A percentile compares a stretch with the other conserved stretches of the same genome.
phyloP scores from a whole-genome alignment of 768 basidiomycete species.

The Xanthoconium stramineum region DNA sequence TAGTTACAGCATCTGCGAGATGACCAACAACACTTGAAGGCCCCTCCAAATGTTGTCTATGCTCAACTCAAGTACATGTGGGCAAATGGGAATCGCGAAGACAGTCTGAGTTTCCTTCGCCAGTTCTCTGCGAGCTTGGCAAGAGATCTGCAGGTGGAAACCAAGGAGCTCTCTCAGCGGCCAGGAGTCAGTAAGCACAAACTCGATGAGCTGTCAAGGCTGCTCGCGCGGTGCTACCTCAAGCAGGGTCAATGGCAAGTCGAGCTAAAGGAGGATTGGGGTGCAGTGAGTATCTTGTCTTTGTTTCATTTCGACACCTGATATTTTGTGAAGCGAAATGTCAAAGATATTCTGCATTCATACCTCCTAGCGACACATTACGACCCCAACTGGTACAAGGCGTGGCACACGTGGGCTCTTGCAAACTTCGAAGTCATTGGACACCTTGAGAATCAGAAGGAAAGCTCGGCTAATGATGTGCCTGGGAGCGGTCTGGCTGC shows the following conservation, averaged over 20 bases:
- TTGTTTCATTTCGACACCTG: slow-evolving; percentile 2
- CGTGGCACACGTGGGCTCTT: slow-evolving; percentile 98
- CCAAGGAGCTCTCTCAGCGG: slow-evolving; percentile 48
- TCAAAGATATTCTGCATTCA: slow-evolving; percentile 77
- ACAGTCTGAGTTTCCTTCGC: slow-evolving; percentile 79
- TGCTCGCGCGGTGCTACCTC: slow-evolving; percentile 96
- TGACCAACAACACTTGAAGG: slow-evolving; percentile 57
- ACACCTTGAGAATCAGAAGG: slow-evolving; percentile 67
- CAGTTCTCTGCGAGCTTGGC: slow-evolving; percentile 77
- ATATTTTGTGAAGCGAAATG: slow-evolving; percentile 55
- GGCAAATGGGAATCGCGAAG: slow-evolving; percentile 76
- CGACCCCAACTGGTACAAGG: slow-evolving; percentile 97
- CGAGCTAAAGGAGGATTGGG: slow-evolving; percentile 77
- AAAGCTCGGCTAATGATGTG: slow-evolving; percentile 53
- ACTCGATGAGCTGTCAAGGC: slow-evolving; percentile 66
- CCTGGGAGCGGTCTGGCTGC: slow-evolving; percentile 63
- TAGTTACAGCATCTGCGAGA: slow-evolving; percentile 48
- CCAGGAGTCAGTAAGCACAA: slow-evolving; percentile 55
- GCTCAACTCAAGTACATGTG: slow-evolving; percentile 95
- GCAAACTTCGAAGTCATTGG: slow-evolving; percentile 93
- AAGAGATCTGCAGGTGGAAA: slow-evolving; percentile 67
- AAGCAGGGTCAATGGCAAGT: slow-evolving; percentile 96
- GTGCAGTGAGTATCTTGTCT: slow-evolving; percentile 48
- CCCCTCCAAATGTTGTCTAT: slow-evolving; percentile 94
- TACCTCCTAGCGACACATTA: slow-evolving; percentile 87